Percentiles rank a stretch among this genome's conserved stretches.
These are phyloP conservation scores for Fragaria iinumae DNA, from an alignment of 306 rosid genomes.

Conservation along the genomic window DNA sequence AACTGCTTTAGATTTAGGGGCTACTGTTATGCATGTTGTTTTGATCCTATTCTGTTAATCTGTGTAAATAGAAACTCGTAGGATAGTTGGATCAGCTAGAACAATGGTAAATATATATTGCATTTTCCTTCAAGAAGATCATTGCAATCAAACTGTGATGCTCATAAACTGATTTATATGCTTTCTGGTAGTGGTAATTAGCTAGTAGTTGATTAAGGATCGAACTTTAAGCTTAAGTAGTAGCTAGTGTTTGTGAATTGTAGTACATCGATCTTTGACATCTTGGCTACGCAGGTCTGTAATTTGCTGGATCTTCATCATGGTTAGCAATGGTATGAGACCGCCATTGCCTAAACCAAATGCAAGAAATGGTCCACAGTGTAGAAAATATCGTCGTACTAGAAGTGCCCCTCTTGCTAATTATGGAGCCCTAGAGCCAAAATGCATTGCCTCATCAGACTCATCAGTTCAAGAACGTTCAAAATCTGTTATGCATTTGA, in stretches of 20 bases:
- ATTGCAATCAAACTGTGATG: not conserved
- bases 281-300: slow-evolving; percentile 25
- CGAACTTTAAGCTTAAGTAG: not conserved
- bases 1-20: not conserved
- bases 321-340: slow-evolving; percentile 42
- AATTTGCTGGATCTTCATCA: slow-evolving; percentile 28
- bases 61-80: not conserved
- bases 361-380: slow-evolving; percentile 21
- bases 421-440: not conserved
- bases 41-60: not conserved
- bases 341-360: slow-evolving; percentile 39
- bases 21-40: not conserved
- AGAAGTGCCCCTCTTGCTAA: slow-evolving; percentile 58
- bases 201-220: not conserved
- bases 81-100: not conserved
- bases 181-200: not conserved
- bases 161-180: not conserved
- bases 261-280: not conserved
- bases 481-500: slow-evolving; percentile 26
- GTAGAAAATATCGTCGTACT: slow-evolving; percentile 41
- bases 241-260: not conserved
- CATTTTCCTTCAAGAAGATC: not conserved
- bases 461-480: slow-evolving; percentile 24
- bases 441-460: slow-evolving; percentile 1
- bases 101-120: not conserved